Evolutionary conservation across 192 early-diverging fungal genomes (phyloP), one percentile per base, ranked within the genome.

Genomic region (Gigaspora rosea): DNA sequence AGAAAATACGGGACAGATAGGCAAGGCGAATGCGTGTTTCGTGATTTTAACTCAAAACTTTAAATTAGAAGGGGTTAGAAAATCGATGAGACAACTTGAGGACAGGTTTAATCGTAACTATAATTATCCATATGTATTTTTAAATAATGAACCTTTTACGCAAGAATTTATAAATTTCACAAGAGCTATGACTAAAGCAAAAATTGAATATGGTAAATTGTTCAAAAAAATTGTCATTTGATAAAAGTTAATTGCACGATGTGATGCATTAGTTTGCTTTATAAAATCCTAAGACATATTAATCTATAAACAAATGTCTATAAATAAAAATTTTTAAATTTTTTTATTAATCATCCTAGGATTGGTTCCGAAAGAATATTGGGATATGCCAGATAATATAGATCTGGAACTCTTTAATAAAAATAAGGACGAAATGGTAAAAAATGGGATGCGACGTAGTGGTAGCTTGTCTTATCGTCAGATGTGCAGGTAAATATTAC

Each of bases 51-150:
- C 91, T 32, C 84, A 91, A 35, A 93, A 95, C 59, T 79, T 77
- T 7, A 94, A 95, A 65, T 67, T 93, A 22, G 73, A 87, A 27
- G 89, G 83, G 18, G 82, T 93, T 48, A 80, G 84, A 11, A 71
- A 79, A 15, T 83, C 92, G 0, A 85, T 95, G 72, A 85, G 83
- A 58, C 87, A 93, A 72, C 77, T 95, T 16, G 93, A 96, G 77
- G 88, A 93, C 72, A 83, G 94, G 33, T 95, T 95, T 81, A 96
- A 96, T 79, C 56, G 73, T 56, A 85, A 88, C 58, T 94, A 88
- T 82, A 86, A 92, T 68, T 96, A 96, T 78, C 93, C 94, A 0
- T 96, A 93, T 81, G 90, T 96, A 50, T 95, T 95, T 74, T 80
- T 96, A 51, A 96, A 96, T 83, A 90, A 96, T 35, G 86, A 83